Conservation (phyloP, 2,329 filamentous ascomycete species). For the Neofusicoccum kwambonambiense region DNA sequence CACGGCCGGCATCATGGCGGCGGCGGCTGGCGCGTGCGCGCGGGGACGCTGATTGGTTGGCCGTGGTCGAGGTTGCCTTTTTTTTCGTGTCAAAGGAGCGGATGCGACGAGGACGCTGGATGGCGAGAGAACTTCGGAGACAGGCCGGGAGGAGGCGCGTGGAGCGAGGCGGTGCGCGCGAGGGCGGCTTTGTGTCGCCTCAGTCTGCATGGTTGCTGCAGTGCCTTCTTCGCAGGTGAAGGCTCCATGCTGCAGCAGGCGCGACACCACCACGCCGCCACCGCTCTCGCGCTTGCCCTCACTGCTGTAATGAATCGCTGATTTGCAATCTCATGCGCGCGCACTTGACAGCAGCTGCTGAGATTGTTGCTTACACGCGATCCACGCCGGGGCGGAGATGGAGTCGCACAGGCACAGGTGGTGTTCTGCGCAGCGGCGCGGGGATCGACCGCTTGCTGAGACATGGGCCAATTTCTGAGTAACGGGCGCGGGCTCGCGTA, state of each 20-base stretch:
- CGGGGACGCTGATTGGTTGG: not conserved
- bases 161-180: no score
- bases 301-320: no score
- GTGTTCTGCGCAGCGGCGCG: not conserved
- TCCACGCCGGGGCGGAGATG: not conserved
- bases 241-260: no score
- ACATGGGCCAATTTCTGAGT: not conserved
- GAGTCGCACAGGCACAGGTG: not conserved
- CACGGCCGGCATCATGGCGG: conserved; percentile 6
- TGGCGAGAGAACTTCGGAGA: no score
- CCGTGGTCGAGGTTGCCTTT: not conserved
- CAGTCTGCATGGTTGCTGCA: no score
- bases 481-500: not conserved
- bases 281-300: no score
- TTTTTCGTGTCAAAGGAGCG: not conserved
- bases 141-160: no score
- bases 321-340: not conserved
- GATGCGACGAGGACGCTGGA: no score
- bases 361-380: not conserved
- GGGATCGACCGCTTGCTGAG: not conserved
- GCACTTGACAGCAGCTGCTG: not conserved
- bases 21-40: not conserved
- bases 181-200: no score
- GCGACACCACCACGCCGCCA: no score
- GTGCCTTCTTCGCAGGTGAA: no score